phyloP scores from a whole-genome alignment of 768 basidiomycete genomes.

The Suillus subaureus region DNA sequence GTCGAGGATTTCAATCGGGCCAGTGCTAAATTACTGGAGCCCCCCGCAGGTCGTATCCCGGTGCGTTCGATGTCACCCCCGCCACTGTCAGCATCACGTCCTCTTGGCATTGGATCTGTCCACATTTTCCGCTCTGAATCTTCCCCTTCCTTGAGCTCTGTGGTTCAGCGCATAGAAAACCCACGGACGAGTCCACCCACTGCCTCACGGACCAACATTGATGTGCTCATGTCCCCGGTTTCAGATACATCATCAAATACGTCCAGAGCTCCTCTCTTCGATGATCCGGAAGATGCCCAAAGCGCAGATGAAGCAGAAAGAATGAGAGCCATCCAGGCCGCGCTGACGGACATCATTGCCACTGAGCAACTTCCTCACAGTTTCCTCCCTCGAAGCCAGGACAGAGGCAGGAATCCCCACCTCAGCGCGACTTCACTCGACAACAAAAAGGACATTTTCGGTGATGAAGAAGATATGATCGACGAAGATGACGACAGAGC shows the following conservation, averaged over 20 bases:
- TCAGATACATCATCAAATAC: slow-evolving; percentile 51
- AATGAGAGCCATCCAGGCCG: slow-evolving; percentile 97
- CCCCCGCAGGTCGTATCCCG: slow-evolving; percentile 6
- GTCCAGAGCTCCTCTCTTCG: slow-evolving; percentile 77
- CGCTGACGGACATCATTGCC: slow-evolving; percentile 94
- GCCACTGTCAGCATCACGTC: slow-evolving; percentile 17
- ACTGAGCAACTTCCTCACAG: slow-evolving; percentile 60
- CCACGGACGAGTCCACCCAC: slow-evolving; percentile 20
- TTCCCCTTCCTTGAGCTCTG: slow-evolving; percentile 33
- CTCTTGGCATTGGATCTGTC: slow-evolving; percentile 17
- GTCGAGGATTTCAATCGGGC: slow-evolving; percentile 62
- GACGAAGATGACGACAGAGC: slow-evolving; percentile 43
- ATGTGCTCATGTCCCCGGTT: slow-evolving; percentile 80
- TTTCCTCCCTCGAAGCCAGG: slow-evolving; percentile 13
- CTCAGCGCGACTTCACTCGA: slow-evolving; percentile 14
- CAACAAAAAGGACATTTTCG: slow-evolving; percentile 35
- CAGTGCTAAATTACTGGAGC: slow-evolving; percentile 13
- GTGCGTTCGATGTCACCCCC: slow-evolving; percentile 15
- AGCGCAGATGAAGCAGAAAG: slow-evolving; percentile 72
- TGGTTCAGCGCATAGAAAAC: slow-evolving; percentile 21
- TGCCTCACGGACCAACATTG: slow-evolving; percentile 54
- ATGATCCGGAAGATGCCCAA: slow-evolving; percentile 68
- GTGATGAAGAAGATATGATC: slow-evolving; percentile 44
- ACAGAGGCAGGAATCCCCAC: slow-evolving; percentile 9
- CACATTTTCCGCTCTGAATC: slow-evolving; percentile 39